Evolutionary conservation across 1,139 yeast genomes (phyloP).

Genomic region (Protomyces pachydermus): DNA sequence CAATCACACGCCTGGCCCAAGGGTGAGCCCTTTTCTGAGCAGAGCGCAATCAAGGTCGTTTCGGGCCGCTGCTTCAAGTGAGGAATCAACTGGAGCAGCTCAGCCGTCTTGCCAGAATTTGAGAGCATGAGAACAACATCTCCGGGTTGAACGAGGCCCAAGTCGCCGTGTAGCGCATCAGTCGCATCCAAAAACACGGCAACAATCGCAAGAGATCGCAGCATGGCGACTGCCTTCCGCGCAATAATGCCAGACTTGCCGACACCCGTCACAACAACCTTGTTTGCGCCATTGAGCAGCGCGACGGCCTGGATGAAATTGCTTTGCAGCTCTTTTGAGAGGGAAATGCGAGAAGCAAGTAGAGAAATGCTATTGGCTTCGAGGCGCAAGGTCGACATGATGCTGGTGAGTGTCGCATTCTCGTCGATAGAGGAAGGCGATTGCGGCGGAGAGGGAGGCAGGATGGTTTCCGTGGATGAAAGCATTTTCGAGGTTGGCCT

Average conservation of each 20-base stretch:
- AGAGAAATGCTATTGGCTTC: slow-evolving; percentile 17
- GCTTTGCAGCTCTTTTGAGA: slow-evolving; percentile 20
- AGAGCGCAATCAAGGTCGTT: slow-evolving; percentile 47
- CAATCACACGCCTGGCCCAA: slow-evolving; percentile 49
- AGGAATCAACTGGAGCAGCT: slow-evolving; percentile 55
- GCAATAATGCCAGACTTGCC: slow-evolving; percentile 83
- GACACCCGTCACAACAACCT: slow-evolving; percentile 21
- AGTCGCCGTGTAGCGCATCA: slow-evolving; percentile 87
- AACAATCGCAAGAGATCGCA: slow-evolving; percentile 70
- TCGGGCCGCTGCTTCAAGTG: slow-evolving; percentile 53
- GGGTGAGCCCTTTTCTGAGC: slow-evolving; percentile 51
- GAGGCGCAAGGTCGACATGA: slow-evolving; percentile 24
- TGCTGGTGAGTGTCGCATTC: slow-evolving; percentile 20
- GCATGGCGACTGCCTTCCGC: slow-evolving; percentile 69
- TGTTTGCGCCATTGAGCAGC: slow-evolving; percentile 17
- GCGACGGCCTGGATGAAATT: slow-evolving; percentile 21
- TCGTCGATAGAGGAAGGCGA: slow-evolving; percentile 24
- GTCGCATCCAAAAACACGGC: slow-evolving; percentile 70
- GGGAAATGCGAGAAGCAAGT: slow-evolving; percentile 16
- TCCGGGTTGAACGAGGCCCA: slow-evolving; percentile 60
- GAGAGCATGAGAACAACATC: slow-evolving; percentile 67
- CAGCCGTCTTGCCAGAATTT: slow-evolving; percentile 82
- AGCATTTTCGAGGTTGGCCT: neutral
- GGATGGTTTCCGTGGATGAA: neutral
- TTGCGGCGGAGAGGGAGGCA: slow-evolving; percentile 24